These are phyloP conservation scores for Neohortaea acidophila DNA, from an alignment of 495 filamentous ascomycete species.

Conservation along the genomic window DNA sequence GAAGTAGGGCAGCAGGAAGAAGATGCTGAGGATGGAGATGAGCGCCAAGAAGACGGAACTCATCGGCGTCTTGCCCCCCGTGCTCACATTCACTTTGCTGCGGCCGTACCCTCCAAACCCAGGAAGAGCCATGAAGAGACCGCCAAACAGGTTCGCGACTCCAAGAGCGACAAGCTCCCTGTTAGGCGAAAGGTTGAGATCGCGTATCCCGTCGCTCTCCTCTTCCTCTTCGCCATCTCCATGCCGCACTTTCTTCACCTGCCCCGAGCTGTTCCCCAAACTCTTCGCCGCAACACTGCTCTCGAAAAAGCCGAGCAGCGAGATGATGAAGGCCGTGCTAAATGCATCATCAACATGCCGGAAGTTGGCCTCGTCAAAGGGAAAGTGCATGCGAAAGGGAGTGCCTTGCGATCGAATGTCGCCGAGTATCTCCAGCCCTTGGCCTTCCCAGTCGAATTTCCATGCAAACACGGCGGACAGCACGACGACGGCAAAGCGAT, in stretches of 20 bases:
- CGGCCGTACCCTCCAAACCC: conserved; percentile 94
- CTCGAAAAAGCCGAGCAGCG: conserved; percentile 93
- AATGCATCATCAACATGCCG: conserved; percentile 72
- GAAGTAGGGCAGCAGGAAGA: conserved; percentile 76
- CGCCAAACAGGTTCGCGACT: conserved; percentile 76
- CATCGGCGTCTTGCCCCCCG: conserved; percentile 87
- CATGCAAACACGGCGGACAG: conserved; percentile 69
- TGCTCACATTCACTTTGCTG: conserved; percentile 85
- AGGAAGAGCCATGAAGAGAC: conserved; percentile 78
- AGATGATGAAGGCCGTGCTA: conserved; percentile 85
- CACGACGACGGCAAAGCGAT: conserved; percentile 83
- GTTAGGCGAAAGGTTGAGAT: conserved; percentile 73
- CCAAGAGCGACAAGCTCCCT: conserved; percentile 88
- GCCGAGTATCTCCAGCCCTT: conserved; percentile 72
- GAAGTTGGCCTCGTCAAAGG: conserved; percentile 59
- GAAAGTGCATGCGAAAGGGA: conserved; percentile 70
- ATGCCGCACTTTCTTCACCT: not conserved
- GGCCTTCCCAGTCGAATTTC: conserved; percentile 60
- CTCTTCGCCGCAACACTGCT: conserved; percentile 95
- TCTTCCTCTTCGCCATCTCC: conserved; percentile 20
- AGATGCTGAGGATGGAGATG: conserved; percentile 64
- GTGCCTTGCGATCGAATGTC: conserved; percentile 54
- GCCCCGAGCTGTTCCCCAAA: conserved; percentile 37
- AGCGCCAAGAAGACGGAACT: conserved; percentile 67
- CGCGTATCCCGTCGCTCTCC: conserved; percentile 45